phyloP scores from a whole-genome alignment of 805 yeast genomes.

The Barnettozyma salicaria region DNA sequence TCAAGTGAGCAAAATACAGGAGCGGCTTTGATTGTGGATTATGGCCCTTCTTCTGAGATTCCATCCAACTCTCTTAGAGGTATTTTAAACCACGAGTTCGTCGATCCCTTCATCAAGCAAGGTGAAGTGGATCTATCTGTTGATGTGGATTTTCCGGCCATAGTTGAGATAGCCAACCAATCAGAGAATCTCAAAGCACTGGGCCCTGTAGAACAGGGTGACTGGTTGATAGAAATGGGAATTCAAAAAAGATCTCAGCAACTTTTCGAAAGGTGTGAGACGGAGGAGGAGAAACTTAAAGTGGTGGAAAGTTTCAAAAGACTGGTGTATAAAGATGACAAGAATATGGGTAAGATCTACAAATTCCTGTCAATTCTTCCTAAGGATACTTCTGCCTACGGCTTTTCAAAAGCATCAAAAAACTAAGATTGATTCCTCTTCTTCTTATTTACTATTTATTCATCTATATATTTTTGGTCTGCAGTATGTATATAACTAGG shows the following conservation, averaged over 20 bases:
- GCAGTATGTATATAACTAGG: too few relatives aligned
- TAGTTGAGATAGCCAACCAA: conserved; percentile 30
- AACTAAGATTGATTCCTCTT: background rate
- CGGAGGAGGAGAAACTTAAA: conserved; percentile 41
- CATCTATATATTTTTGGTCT: background rate
- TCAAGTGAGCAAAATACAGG: conserved; percentile 40
- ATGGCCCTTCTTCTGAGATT: conserved; percentile 56
- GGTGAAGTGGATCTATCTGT: conserved; percentile 79
- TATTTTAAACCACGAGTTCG: conserved; percentile 64
- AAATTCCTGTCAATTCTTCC: conserved; percentile 65
- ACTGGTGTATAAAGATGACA: conserved; percentile 52
- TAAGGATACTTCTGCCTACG: conserved; percentile 19
- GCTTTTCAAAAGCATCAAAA: background rate
- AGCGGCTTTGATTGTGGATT: conserved; percentile 69
- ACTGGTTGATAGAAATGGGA: conserved; percentile 72
- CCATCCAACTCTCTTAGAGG: conserved; percentile 76
- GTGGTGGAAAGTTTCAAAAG: conserved; percentile 55
- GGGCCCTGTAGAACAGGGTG: conserved; percentile 73
- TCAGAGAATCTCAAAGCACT: conserved; percentile 27
- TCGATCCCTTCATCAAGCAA: conserved; percentile 67
- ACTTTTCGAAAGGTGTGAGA: conserved; percentile 38
- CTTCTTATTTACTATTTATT: conserved; percentile 2
- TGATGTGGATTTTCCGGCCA: conserved; percentile 73
- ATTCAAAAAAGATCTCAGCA: conserved; percentile 64
- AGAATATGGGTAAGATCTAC: conserved; percentile 71